Evolutionary conservation across 352 stramenopile species (phyloP).

Genomic region (Pythium phragmiticola): DNA sequence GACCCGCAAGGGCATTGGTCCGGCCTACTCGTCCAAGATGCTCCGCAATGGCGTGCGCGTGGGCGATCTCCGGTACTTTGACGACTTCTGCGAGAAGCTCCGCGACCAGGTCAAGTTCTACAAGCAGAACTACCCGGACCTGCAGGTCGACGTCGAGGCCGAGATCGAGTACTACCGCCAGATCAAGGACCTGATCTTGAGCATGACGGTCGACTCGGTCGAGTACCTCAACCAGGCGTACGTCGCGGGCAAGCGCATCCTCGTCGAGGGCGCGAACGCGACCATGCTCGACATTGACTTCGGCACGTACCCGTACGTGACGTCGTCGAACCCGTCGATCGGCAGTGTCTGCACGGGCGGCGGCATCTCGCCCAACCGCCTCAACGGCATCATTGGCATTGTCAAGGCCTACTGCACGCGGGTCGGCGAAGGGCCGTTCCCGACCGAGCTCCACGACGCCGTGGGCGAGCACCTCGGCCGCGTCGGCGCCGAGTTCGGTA

Average conservation of each 20-base stretch:
- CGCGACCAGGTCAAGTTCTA: conserved; percentile 91
- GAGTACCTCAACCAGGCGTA: conserved; percentile 96
- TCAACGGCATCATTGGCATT: conserved; percentile 96
- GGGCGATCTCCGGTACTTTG: conserved; percentile 92
- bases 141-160: conserved; percentile 74
- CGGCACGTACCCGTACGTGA: conserved; percentile 99
- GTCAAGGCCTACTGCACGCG: conserved; percentile 99
- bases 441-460: conserved; percentile 95
- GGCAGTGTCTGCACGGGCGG: conserved; percentile 96
- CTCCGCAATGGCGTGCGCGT: conserved; percentile 97
- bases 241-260: conserved; percentile 94
- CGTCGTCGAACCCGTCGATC: conserved; percentile 97
- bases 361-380: conserved; percentile 91
- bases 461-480: conserved; percentile 89
- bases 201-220: conserved; percentile 95
- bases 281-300: conserved; percentile 99
- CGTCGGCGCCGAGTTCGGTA: conserved; percentile 97
- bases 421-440: conserved; percentile 98
- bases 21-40: conserved; percentile 98
- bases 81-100: conserved; percentile 90
- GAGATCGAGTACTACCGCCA: conserved; percentile 85
- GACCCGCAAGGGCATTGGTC: conserved; percentile 98
- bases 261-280: conserved; percentile 99
- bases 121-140: conserved; percentile 86
- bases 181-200: conserved; percentile 84